phyloP scores from a whole-genome alignment of 1,284 basidiomycete genomes.

The Tilletia walkeri region DNA sequence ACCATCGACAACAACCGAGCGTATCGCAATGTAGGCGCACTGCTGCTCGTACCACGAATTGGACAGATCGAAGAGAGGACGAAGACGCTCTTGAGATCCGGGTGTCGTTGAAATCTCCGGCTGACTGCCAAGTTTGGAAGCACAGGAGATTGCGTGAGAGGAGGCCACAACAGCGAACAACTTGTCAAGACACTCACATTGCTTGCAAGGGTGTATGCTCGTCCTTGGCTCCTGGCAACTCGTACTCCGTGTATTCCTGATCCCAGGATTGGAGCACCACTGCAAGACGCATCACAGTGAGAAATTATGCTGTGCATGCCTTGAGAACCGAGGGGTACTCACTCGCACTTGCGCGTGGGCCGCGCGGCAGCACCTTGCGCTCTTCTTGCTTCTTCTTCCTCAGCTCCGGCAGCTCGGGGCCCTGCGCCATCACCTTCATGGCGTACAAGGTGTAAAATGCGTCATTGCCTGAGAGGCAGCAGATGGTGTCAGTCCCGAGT shows the following conservation, averaged over 20 bases:
- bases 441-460: constrained; percentile 7
- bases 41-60: neutral
- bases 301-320: too few species aligned
- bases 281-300: too few species aligned
- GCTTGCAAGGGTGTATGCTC: neutral
- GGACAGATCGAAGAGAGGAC: neutral
- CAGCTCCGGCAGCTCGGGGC: neutral
- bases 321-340: too few species aligned
- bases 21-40: neutral
- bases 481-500: neutral
- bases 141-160: neutral
- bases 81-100: constrained; percentile 7
- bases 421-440: neutral
- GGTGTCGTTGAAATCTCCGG: neutral
- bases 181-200: neutral
- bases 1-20: neutral
- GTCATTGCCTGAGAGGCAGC: neutral
- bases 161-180: neutral
- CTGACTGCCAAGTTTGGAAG: neutral
- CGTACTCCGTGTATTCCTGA: neutral
- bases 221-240: neutral
- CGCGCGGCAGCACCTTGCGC: neutral
- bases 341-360: neutral
- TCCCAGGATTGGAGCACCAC: neutral
- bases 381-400: constrained; percentile 4